Conservation (phyloP, 1,284 basidiomycete species). For the Lentinula novae-zelandiae region DNA sequence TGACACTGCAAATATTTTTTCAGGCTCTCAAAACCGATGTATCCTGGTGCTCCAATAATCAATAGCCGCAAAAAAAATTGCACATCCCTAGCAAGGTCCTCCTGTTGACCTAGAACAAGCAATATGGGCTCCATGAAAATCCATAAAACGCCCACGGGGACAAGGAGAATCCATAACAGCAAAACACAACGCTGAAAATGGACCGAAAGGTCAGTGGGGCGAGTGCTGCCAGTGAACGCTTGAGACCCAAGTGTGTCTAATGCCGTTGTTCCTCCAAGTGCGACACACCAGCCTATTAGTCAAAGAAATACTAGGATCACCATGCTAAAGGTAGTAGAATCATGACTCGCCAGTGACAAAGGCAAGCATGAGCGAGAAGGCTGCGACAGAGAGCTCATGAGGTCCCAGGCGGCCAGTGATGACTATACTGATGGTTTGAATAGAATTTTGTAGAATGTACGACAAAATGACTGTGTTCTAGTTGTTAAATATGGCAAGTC, state of each 20-base stretch:
- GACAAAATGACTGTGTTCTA: slow-evolving; percentile 48
- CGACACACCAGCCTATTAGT: slow-evolving; percentile 63
- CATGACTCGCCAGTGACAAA: slow-evolving; percentile 66
- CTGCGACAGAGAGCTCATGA: slow-evolving; percentile 63
- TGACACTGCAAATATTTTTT: slow-evolving; percentile 81
- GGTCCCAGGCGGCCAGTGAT: slow-evolving; percentile 65
- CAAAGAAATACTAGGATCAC: slow-evolving; percentile 45
- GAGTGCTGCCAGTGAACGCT: slow-evolving; percentile 61
- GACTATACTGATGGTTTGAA: slow-evolving; percentile 61
- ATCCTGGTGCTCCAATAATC: slow-evolving; percentile 63
- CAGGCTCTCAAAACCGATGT: slow-evolving; percentile 71
- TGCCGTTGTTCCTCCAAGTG: slow-evolving; percentile 73
- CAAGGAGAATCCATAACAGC: slow-evolving; percentile 57
- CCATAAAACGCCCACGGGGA: slow-evolving; percentile 63
- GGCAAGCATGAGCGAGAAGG: slow-evolving; percentile 73
- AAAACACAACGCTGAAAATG: slow-evolving; percentile 68
- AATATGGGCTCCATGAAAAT: slow-evolving; percentile 38
- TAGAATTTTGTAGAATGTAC: slow-evolving; percentile 69
- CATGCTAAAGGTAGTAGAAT: slow-evolving; percentile 20
- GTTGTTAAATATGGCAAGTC: background rate
- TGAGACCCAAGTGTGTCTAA: slow-evolving; percentile 76
- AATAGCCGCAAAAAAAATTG: slow-evolving; percentile 63
- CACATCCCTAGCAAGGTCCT: slow-evolving; percentile 26
- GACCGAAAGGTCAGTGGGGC: slow-evolving; percentile 57
- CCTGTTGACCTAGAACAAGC: slow-evolving; percentile 51